phyloP scores from a whole-genome alignment of 345 rosid species.

The Cardamine chenopodiifolia region DNA sequence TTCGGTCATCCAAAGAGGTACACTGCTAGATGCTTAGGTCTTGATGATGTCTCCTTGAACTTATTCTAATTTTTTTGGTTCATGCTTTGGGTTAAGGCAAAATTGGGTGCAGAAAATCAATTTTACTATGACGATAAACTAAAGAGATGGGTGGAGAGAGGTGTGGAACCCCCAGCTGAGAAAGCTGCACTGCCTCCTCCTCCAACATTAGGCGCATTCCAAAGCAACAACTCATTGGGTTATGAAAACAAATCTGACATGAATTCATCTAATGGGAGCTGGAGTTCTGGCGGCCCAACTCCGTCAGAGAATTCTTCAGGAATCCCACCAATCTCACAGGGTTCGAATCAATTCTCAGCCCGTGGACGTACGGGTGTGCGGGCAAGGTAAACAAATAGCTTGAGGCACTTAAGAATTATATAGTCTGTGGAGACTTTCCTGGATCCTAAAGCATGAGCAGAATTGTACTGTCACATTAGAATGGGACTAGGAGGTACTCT shows the following conservation, averaged over 20 bases:
- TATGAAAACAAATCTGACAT: conserved; percentile 53
- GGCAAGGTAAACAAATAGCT: conserved; percentile 61
- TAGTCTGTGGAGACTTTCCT: not conserved
- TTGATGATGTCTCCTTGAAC: conserved; percentile 22
- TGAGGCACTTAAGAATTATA: not conserved
- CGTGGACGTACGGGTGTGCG: conserved; percentile 91
- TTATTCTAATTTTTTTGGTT: conserved; percentile 36
- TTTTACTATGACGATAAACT: conserved; percentile 93
- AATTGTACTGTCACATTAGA: conserved; percentile 9
- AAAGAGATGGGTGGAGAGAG: conserved; percentile 99
- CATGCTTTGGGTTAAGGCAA: conserved; percentile 66
- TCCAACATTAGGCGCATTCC: conserved; percentile 67
- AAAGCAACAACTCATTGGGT: conserved; percentile 61
- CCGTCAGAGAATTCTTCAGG: conserved; percentile 60
- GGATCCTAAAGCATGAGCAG: not conserved
- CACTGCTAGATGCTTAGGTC: conserved; percentile 26
- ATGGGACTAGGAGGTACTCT: conserved; percentile 7
- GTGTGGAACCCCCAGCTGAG: conserved; percentile 85
- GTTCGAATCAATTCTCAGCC: conserved; percentile 85
- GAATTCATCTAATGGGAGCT: conserved; percentile 54
- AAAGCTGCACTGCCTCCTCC: conserved; percentile 86
- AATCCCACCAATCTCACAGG: conserved; percentile 75
- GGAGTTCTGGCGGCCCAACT: conserved; percentile 51
- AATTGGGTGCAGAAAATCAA: conserved; percentile 85
- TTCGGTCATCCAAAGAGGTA: conserved; percentile 88